Percentiles rank a stretch among this genome's conserved stretches.
These are phyloP conservation scores for Heliamphora pulchella DNA, from an alignment of 179 eudicot genomes.

Conservation along the genomic window DNA sequence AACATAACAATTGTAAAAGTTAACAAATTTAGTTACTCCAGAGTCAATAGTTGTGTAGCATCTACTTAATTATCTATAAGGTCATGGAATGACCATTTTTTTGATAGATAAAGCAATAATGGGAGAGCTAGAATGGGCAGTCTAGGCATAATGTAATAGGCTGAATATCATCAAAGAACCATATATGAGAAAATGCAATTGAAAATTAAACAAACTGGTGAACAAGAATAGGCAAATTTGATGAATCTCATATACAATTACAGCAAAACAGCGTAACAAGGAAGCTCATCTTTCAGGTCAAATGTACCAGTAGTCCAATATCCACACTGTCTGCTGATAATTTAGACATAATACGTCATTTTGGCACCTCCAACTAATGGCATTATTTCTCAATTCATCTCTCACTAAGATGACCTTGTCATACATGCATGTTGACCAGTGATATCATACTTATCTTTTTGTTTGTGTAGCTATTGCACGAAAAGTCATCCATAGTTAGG, in stretches of 20 bases:
- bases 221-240: background rate
- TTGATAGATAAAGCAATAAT: background rate
- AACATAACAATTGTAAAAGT: background rate
- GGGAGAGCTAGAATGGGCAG: background rate
- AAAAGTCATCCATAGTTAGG: conserved; percentile 67
- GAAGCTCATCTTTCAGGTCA: background rate
- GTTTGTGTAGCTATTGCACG: background rate
- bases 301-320: background rate
- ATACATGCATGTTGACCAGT: background rate
- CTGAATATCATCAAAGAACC: background rate
- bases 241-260: background rate
- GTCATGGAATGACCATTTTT: background rate
- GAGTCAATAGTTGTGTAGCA: background rate
- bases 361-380: background rate
- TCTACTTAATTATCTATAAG: conserved; percentile 3
- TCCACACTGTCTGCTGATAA: background rate
- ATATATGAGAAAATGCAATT: background rate
- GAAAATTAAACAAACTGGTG: background rate
- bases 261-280: background rate
- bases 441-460: background rate
- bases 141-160: background rate
- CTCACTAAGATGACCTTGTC: background rate
- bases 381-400: conserved; percentile 13
- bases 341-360: background rate
- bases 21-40: background rate